These are phyloP conservation scores for Nitzschia inconspicua DNA, from an alignment of 108 stramenopile species.

Conservation along the genomic window DNA sequence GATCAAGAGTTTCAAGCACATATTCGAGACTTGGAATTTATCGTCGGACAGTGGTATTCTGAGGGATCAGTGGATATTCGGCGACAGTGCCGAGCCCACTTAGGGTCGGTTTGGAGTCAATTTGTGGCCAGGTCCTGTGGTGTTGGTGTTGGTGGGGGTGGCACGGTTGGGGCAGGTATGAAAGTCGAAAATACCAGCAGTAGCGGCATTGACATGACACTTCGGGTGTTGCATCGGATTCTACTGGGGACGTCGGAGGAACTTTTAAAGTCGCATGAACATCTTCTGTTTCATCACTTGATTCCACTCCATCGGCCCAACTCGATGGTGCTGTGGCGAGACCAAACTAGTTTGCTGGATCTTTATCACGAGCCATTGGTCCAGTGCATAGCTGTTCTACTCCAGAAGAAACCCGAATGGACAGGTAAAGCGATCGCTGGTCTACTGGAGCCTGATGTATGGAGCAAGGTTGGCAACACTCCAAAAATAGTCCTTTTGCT, in stretches of 20 bases:
- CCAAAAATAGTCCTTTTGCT: constrained; percentile 75
- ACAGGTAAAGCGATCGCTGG: constrained; percentile 41
- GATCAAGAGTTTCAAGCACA: constrained; percentile 40
- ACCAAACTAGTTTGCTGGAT: constrained; percentile 70
- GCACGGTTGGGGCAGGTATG: constrained; percentile 15
- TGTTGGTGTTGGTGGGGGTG: neutral
- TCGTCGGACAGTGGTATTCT: constrained; percentile 33
- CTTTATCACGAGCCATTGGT: constrained; percentile 79
- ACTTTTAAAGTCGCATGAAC: constrained; percentile 27
- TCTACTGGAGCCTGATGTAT: constrained; percentile 69
- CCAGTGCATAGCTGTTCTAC: constrained; percentile 58
- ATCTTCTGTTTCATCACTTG: constrained; percentile 56
- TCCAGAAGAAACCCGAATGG: constrained; percentile 39
- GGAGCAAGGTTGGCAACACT: constrained; percentile 64
- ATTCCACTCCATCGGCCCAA: constrained; percentile 76
- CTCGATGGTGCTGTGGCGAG: constrained; percentile 84
- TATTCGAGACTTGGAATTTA: constrained; percentile 25
- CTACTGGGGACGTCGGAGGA: constrained; percentile 32
- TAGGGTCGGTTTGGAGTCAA: constrained; percentile 35
- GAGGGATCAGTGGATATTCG: constrained; percentile 16
- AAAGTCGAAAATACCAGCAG: constrained; percentile 64
- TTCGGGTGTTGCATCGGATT: constrained; percentile 53
- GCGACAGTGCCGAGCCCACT: constrained; percentile 16
- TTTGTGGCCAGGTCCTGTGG: constrained; percentile 27
- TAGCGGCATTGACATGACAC: constrained; percentile 50